Conservation (phyloP, 2,329 filamentous ascomycete species). For the Pyrenophora teres region DNA sequence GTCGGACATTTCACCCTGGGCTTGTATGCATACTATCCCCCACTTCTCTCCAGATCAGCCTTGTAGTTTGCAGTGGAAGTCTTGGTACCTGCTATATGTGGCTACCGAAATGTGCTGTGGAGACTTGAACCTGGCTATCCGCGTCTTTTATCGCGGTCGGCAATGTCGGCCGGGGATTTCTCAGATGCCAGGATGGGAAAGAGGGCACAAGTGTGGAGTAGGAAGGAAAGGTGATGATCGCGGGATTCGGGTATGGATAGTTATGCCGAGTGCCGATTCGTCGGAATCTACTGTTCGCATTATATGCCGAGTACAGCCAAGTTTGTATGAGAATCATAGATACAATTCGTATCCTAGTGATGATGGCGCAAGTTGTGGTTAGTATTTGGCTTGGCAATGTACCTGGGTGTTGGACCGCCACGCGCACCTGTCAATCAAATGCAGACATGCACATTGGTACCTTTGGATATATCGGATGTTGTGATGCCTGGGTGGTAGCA, state of each 20-base stretch:
- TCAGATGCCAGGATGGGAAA: neutral
- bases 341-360: too few species aligned
- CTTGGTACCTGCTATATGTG: constrained; percentile 13
- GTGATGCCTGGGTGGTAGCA: too few species aligned
- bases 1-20: neutral
- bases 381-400: too few species aligned
- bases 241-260: neutral
- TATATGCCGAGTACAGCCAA: too few species aligned
- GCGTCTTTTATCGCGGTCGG: neutral
- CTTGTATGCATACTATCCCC: neutral
- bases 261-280: neutral
- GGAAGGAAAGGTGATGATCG: neutral
- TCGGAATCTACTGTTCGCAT: too few species aligned
- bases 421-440: too few species aligned
- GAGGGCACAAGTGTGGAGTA: neutral
- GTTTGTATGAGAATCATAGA: too few species aligned
- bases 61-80: neutral
- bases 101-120: neutral
- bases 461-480: too few species aligned
- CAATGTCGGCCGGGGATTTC: neutral
- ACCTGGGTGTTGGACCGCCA: too few species aligned
- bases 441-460: too few species aligned
- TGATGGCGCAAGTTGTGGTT: too few species aligned
- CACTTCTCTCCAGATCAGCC: neutral
- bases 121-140: neutral